phyloP scores from a whole-genome alignment of 176 grass and related monocot genomes.

The Pharus latifolius region DNA sequence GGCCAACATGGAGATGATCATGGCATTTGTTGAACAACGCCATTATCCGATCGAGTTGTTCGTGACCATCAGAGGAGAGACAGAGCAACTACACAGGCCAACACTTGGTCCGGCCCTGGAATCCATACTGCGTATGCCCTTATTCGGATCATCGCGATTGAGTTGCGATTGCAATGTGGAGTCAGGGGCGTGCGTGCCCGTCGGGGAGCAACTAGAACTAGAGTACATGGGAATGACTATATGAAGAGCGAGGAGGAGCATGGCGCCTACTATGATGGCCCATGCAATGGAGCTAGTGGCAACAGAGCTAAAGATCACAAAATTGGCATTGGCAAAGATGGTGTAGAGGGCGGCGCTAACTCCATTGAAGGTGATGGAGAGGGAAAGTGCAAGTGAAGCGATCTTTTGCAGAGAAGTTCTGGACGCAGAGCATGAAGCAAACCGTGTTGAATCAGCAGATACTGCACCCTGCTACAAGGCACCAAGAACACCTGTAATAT shows the following conservation, averaged over 20 bases:
- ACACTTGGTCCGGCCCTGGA: too few relatives aligned
- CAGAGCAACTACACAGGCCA: too few relatives aligned
- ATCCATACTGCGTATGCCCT: too few relatives aligned
- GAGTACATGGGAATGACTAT: slow-evolving; percentile 51
- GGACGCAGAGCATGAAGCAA: slow-evolving; percentile 83
- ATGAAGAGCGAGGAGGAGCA: slow-evolving; percentile 60
- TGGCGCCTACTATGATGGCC: slow-evolving; percentile 48
- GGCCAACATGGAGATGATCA: too few relatives aligned
- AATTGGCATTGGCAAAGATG: slow-evolving; percentile 41
- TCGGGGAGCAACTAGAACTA: background rate
- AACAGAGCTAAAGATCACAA: slow-evolving; percentile 57
- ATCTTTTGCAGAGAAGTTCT: slow-evolving; percentile 48
- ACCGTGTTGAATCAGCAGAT: slow-evolving; percentile 99
- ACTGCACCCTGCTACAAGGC: slow-evolving; percentile 76
- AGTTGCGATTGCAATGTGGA: background rate
- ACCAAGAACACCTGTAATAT: slow-evolving; percentile 63
- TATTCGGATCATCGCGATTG: slow-evolving; percentile 10
- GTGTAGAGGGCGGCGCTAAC: slow-evolving; percentile 75
- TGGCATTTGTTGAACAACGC: too few relatives aligned
- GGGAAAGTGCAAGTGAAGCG: slow-evolving; percentile 76
- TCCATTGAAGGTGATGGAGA: slow-evolving; percentile 90
- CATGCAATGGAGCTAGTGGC: slow-evolving; percentile 25
- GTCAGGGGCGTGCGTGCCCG: slow-evolving; percentile 11
- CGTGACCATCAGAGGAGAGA: too few relatives aligned
- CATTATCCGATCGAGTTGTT: too few relatives aligned